Evolutionary conservation across 108 stramenopile species (phyloP), one percentile per base, ranked within the genome.

Genomic region (Mayamaea pseudoterrestris): DNA sequence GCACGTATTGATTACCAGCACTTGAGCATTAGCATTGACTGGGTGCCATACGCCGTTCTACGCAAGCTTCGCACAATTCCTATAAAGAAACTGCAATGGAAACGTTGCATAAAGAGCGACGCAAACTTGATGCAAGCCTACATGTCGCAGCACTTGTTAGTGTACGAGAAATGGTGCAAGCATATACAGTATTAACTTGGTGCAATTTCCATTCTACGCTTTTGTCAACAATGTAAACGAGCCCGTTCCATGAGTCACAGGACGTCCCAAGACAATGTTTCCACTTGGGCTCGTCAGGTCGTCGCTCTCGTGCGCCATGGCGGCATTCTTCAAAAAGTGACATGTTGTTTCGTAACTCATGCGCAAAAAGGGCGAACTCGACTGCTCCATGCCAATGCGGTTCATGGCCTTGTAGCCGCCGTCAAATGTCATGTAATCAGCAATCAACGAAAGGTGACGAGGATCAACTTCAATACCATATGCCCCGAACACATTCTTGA

Each of bases 301-400:
- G 40, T 99, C 98, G 23, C 55, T 60, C 32, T 67, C 53, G 16
- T 64, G 66, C 18, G 70, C 65, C 21, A 91, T 23, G 0, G 96
- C 96, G 21, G 98, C 97, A 23, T 90, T 67, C 3, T 86, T 85
- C 67, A 99, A 74, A 63, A 99, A 99, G 0, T 74, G 71, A 1
- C 90, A 74, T 16, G 97, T 99, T 5, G 97, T 98, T 74, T 99
- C 98, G 57, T 95, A 99, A 65, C 91, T 93, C 97, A 98, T 98
- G 58, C 97, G 95, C 43, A 97, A 64, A 55, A 94, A 97, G 7
- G 96, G 72, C 5, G 92, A 94, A 27, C 86, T 73, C 36, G 72
- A 61, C 21, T 90, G 74, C 17, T 65, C 58, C 95, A 99, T 99
- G 23, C 97, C 97, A 26, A 71, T 80, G 13, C 98, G 71, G 65